A percentile compares a stretch with the other conserved stretches of the same genome.
phyloP scores from a whole-genome alignment of 2,329 filamentous ascomycete genomes.

The Thielaviopsis populi region DNA sequence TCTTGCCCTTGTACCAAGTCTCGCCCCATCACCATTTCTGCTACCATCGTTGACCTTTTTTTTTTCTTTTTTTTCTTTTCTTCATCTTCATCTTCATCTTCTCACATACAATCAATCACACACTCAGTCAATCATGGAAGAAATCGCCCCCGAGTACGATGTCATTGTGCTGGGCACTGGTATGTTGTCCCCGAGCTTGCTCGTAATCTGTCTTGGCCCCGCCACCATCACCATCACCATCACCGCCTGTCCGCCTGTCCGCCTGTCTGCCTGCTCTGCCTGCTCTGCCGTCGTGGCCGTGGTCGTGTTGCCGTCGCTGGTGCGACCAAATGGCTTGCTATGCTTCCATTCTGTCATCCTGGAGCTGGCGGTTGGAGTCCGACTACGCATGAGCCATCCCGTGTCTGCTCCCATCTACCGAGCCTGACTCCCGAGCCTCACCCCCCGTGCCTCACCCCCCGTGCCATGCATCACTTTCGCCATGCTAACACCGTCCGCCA shows the following conservation, averaged over 20 bases:
- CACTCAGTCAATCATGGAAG: slow-evolving; percentile 56
- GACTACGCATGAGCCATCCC: background rate
- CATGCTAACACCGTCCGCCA: slow-evolving; percentile 17
- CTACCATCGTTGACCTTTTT: background rate
- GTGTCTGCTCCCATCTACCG: background rate
- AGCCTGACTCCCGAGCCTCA: background rate
- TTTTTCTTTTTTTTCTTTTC: slow-evolving; percentile 1
- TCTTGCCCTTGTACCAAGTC: background rate
- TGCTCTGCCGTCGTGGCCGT: no score
- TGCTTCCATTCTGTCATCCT: background rate
- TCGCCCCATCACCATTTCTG: background rate
- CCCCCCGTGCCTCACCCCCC: background rate
- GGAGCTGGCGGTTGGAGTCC: background rate
- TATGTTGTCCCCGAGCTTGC: slow-evolving; percentile 31
- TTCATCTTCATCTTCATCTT: slow-evolving; percentile 17
- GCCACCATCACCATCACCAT: background rate
- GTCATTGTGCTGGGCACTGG: slow-evolving; percentile 96
- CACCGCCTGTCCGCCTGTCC: no score
- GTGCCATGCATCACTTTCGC: background rate
- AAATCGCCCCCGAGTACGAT: slow-evolving; percentile 97
- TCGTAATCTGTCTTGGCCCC: background rate
- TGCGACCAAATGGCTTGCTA: no score
- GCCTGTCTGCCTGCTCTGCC: no score
- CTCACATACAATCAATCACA: slow-evolving; percentile 16
- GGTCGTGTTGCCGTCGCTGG: no score